Base-by-base conservation (phyloP, 2,329 filamentous ascomycete species). In the Apiospora aurea region DNA sequence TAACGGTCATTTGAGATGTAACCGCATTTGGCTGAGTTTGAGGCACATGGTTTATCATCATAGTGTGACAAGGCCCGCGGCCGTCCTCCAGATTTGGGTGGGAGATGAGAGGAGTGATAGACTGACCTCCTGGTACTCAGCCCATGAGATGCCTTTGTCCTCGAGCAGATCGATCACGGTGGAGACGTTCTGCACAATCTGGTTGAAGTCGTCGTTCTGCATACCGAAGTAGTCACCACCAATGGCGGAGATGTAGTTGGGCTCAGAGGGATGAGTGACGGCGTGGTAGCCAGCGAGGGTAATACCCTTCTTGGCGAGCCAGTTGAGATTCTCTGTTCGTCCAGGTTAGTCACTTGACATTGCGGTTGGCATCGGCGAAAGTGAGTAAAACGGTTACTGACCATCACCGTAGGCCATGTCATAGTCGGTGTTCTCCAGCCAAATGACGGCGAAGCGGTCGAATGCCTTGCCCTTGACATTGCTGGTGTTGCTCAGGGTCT, bases 381-480 rank as follows among this genome's bases (percentile, higher is more conserved):
- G 74, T 70, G 70, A 80, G 76, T 7, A 61, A 21, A 34, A 73
- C 78, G 79, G 75, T 29, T 29, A 83, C 87, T 78, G 78, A 89
- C 87, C 86, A 79, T 95, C 92, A 21, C 86, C 87, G 49, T 84
- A 84, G 1, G 92, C 90, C 77, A 90, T 88, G 70, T 89, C 86
- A 75, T 88, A 95, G 81, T 91, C 87, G 68, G 91, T 93, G 80
- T 95, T 95, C 84, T 95, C 93, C 67, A 94, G 86, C 91, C 92
- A 95, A 80, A 95, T 90, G 72, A 90, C 88, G 71, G 90, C 90
- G 73, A 93, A 88, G 21, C 93, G 90, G 79, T 94, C 88, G 79
- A 95, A 95, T 0, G 87, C 90, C 78, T 91, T 90, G 74, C 94
- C 94, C 78, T 89, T 87, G 69, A 95, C 90, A 77, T 90, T 79